Base-by-base conservation (phyloP, 2,329 filamentous ascomycete genomes). In the Samsoniella hepiali region DNA sequence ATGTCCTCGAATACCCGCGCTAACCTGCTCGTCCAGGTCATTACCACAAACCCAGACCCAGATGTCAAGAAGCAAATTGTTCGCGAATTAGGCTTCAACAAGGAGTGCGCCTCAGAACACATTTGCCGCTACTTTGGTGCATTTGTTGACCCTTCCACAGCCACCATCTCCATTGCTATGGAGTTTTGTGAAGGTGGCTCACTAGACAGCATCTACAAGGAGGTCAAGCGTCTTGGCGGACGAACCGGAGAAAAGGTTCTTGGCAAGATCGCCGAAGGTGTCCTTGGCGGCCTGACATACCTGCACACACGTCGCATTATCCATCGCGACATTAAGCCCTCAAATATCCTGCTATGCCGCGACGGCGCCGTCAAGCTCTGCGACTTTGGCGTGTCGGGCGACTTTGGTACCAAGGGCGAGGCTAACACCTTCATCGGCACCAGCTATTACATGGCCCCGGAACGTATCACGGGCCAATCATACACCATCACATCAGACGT, bases 401-500 rank as follows among this genome's bases (percentile, higher is more conserved):
- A 98, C 76, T 98, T 98, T 73, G 96, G 95, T 68, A 99, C 95
- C 57, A 98, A 99, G 77, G 95, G 95, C 61, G 95, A 98, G 74
- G 95, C 95, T 68, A 97, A 98, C 75, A 99, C 95, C 0, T 99
- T 99, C 73, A 99, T 99, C 73, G 95, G 95, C 67, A 99, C 95
- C 13, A 96, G 91, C 65, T 99, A 98, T 75, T 99, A 99, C 81
- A 99, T 99, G 95, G 95, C 95, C 4, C 95, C 95, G 0, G 95
- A 99, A 76, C 90, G 95, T 59, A 99, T 99, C 75, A 97, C 95
- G 1, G 95, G 95, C 64, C 92, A 98, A 79, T 94, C 90, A 57
- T 99, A 99, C 77, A 99, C 94, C 66, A 99, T 99, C 76, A 99
- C 94, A 2, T 97, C 93, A 8, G 95, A 99, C 70, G 95, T 99